phyloP scores from a whole-genome alignment of 108 stramenopile genomes.

The Cyclostephanos tholiformis region DNA sequence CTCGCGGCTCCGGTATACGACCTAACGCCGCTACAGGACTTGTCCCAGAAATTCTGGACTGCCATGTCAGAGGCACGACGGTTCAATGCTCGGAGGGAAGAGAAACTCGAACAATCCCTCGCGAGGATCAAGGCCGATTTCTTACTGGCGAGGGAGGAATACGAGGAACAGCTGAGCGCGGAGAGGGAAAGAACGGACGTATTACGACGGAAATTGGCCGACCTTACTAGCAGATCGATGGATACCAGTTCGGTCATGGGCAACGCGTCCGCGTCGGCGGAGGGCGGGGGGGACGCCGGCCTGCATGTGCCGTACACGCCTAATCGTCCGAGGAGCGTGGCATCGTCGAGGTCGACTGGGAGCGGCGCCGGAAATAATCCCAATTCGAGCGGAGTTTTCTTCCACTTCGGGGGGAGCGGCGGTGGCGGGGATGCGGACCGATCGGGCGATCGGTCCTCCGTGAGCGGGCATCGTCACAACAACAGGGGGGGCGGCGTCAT shows the following conservation, averaged over 20 bases:
- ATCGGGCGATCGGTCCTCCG: not conserved
- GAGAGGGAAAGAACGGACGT: conserved; percentile 29
- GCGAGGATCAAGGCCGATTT: conserved; percentile 85
- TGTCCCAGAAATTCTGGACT: conserved; percentile 72
- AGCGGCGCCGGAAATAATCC: not conserved
- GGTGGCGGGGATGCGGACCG: not conserved
- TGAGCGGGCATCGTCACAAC: not conserved
- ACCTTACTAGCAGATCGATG: conserved; percentile 14
- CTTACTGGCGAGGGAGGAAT: conserved; percentile 74
- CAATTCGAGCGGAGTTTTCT: not conserved
- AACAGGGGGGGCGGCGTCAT: conserved; percentile 1
- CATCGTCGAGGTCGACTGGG: not conserved
- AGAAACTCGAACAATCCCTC: conserved; percentile 73
- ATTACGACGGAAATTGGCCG: conserved; percentile 26
- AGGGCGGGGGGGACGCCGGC: not conserved
- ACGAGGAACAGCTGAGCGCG: conserved; percentile 37
- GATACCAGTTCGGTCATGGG: not conserved
- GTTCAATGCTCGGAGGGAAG: conserved; percentile 60
- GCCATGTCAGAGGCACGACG: conserved; percentile 73
- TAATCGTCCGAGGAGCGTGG: not conserved
- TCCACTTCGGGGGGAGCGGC: not conserved
- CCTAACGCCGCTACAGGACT: conserved; percentile 71
- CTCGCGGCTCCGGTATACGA: conserved; percentile 80
- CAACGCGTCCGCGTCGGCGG: not conserved
- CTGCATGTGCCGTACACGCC: conserved; percentile 7